Evolutionary conservation across 345 rosid species (phyloP), one percentile per base, ranked within the genome.

Genomic region (Ceriops tagal): DNA sequence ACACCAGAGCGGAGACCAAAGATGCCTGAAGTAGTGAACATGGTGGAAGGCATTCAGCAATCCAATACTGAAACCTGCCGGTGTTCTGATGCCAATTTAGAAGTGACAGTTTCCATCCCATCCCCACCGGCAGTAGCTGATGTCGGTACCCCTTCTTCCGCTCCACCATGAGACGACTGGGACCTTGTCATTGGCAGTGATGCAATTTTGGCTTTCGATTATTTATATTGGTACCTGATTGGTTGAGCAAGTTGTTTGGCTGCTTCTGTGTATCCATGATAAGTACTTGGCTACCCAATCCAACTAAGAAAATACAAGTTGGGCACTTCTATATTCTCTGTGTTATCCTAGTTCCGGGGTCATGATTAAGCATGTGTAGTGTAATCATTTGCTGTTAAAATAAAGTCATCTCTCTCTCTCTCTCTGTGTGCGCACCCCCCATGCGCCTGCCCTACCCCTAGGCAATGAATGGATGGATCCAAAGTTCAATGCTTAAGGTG

Each of bases 1-100:
- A 58, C 68, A 72, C 73, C 80, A 6, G 80, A 77, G 55, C 69
- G 68, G 62, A 77, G 80, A 60, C 76, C 76, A 8, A 72, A 72
- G 52, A 77, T 77, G 76, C 20, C 28, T n/a, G 70, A 68, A 35
- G 76, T 68, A 5, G 73, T 77, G 70, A 71, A 52, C 31, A 71
- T 77, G 80, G 73, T 77, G 39, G 76, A 68, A 65, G 80, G 55
- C 10, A 58, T 77, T 43, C 61, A 70, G 49, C 73, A 34, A 4
- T 27, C 11, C 15, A 58, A 67, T 34, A 24, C 63, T 1, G 46
- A 22, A 27, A 66, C 57, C 31, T 31, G 19, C 55, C 71, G 60
- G 9, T 61, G 68, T n/a, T 43, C 72, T 28, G 71, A 70, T 26
- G 32, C 28, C 51, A 69, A 52, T 20, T 6, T 64, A 15, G 69